These are phyloP conservation scores for Botrytis medusae DNA, from an alignment of 2,329 filamentous ascomycete genomes.

Conservation along the genomic window DNA sequence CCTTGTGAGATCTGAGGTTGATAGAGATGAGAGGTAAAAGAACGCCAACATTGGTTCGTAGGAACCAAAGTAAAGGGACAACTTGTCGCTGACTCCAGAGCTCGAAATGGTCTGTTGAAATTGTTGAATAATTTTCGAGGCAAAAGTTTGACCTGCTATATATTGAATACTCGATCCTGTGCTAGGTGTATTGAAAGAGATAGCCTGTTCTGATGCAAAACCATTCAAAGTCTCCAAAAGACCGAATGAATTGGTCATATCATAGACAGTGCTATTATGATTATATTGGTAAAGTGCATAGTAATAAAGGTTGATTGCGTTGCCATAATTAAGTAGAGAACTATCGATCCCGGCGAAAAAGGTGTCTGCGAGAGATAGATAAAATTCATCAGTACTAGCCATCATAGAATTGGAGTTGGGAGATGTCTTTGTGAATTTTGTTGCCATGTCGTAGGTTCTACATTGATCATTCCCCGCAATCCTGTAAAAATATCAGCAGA, in stretches of 20 bases:
- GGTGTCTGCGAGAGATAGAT: constrained; percentile 28
- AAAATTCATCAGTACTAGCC: constrained; percentile 27
- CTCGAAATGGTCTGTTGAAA: constrained; percentile 44
- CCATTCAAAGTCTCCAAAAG: constrained; percentile 54
- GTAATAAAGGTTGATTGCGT: constrained; percentile 61
- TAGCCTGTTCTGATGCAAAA: constrained; percentile 70
- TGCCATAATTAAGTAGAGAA: constrained; percentile 35
- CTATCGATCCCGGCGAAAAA: constrained; percentile 29
- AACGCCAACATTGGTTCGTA: constrained; percentile 57
- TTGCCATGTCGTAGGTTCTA: constrained; percentile 28
- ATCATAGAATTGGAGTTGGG: constrained; percentile 7
- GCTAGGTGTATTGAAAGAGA: constrained; percentile 57
- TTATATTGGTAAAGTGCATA: constrained; percentile 54
- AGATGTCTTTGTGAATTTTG: constrained; percentile 10
- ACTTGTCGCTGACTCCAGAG: constrained; percentile 45
- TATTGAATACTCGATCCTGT: constrained; percentile 44
- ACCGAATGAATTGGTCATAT: constrained; percentile 45
- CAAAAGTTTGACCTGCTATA: constrained; percentile 57
- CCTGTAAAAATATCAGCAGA: constrained; percentile 24
- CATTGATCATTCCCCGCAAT: constrained; percentile 34
- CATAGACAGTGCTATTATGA: constrained; percentile 49
- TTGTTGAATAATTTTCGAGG: constrained; percentile 45
- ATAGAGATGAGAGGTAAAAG: constrained; percentile 50
- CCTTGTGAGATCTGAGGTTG: constrained; percentile 46
- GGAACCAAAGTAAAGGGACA: constrained; percentile 55